These are phyloP conservation scores for Geotrichum carabidarum DNA, from an alignment of 1,139 yeast species.

Conservation along the genomic window DNA sequence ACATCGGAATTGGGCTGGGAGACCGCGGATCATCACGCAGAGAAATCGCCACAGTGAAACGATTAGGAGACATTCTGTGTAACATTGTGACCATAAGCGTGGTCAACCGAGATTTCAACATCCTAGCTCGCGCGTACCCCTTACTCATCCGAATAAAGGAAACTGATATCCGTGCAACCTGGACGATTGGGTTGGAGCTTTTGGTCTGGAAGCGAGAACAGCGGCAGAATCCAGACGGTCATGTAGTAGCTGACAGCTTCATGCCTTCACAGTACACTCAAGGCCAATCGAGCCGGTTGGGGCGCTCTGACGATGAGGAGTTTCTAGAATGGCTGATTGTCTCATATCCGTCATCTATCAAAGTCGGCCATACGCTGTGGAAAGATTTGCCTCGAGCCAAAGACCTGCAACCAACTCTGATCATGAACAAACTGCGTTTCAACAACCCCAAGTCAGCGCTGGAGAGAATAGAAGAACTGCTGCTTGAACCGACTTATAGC, in stretches of 20 bases:
- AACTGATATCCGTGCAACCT: constrained; percentile 43
- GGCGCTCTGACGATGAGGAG: constrained; percentile 26
- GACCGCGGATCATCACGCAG: neutral
- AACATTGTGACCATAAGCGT: constrained; percentile 21
- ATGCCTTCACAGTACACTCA: neutral
- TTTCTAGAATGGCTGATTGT: constrained; percentile 32
- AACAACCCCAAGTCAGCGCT: constrained; percentile 27
- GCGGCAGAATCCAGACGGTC: constrained; percentile 17
- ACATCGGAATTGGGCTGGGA: neutral
- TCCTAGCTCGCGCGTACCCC: constrained; percentile 44
- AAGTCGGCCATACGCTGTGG: constrained; percentile 6
- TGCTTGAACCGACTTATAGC: constrained; percentile 46
- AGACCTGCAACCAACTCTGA: constrained; percentile 23
- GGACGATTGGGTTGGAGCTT: constrained; percentile 47
- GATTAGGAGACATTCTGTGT: neutral
- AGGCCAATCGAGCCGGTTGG: neutral
- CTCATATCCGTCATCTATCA: constrained; percentile 18
- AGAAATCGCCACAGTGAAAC: neutral
- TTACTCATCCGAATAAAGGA: constrained; percentile 40
- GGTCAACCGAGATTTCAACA: constrained; percentile 40
- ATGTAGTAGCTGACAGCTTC: no score
- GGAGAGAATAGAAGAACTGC: constrained; percentile 39
- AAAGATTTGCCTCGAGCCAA: constrained; percentile 24
- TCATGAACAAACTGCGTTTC: constrained; percentile 26
- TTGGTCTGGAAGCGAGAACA: constrained; percentile 28